Base-by-base conservation (phyloP, 306 rosid genomes). In the Rosa lucieae region DNA sequence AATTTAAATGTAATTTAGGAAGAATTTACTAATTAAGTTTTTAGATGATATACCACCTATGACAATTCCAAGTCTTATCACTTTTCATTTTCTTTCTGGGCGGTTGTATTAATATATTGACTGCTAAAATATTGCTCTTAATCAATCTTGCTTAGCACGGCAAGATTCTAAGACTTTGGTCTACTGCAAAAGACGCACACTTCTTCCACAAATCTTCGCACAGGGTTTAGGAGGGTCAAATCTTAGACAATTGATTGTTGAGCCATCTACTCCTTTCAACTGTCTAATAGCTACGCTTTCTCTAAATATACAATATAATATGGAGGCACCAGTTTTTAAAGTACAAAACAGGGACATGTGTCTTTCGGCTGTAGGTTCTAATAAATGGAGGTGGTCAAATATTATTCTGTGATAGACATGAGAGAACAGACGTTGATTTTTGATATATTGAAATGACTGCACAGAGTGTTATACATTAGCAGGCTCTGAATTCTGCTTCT, bases 51-150 rank as follows among this genome's bases (percentile, higher is more conserved):
- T 81, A 48, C 43, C 62, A 32, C 20, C 23, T 32, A 49, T 32
- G 67, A 37, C 5, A 58, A 70, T 78, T 69, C 32, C 56, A 8
- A 59, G 37, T 20, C 4, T 15, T 39, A 72, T 78, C 69, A 32
- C 78, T 68, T 70, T 48, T 88, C 55, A 51, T 35, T 72, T 17
- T 81, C 35, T 12, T 52, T 11, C 53, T 62, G 71, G 18, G 26
- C 9, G n/a, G 29, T 62, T 32, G 43, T 15, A 21, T 23, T 44
- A 42, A 47, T 47, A 32, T 63, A 32, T 11, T 37, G 14, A 46
- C 59, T 18, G 8, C 53, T 74, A 44, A 13, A 21, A 11, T 17
- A n/a, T 74, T 74, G 42, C 70, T 43, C 39, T 44, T 17, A 44
- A 78, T 39, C 17, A 46, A 58, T 12, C 61, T 70, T 46, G 10